Evolutionary conservation across 1,284 basidiomycete species (phyloP), one percentile per base, ranked within the genome.

Genomic region (Rhodotorula glutinis): DNA sequence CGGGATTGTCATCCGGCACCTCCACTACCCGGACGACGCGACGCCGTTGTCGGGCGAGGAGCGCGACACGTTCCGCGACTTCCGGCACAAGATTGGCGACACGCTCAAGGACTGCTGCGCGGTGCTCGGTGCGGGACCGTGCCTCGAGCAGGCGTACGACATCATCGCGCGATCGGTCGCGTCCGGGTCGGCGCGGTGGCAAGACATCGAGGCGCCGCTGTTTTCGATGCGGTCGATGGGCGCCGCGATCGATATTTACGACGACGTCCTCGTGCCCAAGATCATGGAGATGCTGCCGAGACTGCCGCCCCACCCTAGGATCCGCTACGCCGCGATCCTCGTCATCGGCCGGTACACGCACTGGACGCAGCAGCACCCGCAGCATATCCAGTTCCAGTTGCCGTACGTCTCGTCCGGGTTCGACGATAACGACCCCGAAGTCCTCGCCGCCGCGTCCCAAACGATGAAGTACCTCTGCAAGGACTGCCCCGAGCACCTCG

Each of bases 211-310:
- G 79, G 96, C 96, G 1, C 96, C 96, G 1, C 80, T 99, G 49
- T 99, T 99, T 81, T 92, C 94, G 19, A 89, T 99, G 88, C 85
- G 96, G 58, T 93, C 94, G 7, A 98, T 99, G 92, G 96, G 96
- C 27, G 93, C 92, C 11, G 88, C 96, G 79, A 85, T 98, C 27
- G 90, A 97, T 75, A 82, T 87, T 13, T 82, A 84, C 49, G 94
- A 98, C 77, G 86, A 92, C 66, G 85, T 85, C 67, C 87, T 92
- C 52, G 87, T 98, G 29, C 93, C 94, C 1, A 90, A 91, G 78
- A 95, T 98, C 76, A 92, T 99, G 86, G 90, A 93, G 74, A 84
- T 98, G 55, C 87, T 99, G 52, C 92, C 95, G 16, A 87, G 85
- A 33, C 86, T 99, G 21, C 96, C 96, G 0, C 81, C 83, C 57